These are phyloP conservation scores for Hibiscus trionum DNA, from an alignment of 345 rosid species.

Conservation along the genomic window DNA sequence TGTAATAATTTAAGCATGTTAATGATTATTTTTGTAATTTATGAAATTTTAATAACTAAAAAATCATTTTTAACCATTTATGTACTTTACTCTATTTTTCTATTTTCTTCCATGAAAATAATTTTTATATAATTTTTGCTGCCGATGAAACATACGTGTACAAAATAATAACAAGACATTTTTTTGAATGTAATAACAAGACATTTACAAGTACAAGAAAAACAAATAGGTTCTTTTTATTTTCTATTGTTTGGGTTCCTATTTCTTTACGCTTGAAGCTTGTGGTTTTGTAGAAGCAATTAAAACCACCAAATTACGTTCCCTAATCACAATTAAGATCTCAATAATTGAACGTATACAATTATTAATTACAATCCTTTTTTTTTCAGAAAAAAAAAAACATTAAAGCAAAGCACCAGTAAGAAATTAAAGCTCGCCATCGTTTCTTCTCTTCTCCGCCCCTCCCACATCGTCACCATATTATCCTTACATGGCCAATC, in stretches of 20 bases:
- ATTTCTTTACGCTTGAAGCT: no score
- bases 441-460: background rate
- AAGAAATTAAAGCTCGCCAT: conserved; percentile 3
- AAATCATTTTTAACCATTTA: no score
- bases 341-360: background rate
- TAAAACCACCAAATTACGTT: no score
- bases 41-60: no score
- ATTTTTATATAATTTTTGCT: no score
- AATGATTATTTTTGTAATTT: no score
- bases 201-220: background rate
- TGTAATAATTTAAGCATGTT: no score
- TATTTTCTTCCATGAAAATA: no score
- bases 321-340: background rate
- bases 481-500: conserved; percentile 19
- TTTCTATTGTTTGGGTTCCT: no score
- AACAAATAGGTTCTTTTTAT: background rate
- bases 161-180: no score
- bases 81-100: no score
- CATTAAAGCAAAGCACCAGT: background rate
- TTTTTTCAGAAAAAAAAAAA: background rate
- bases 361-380: background rate
- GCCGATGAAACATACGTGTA: background rate
- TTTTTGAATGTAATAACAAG: background rate
- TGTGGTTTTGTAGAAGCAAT: no score
- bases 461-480: conserved; percentile 13